phyloP scores from a whole-genome alignment of 305 asterid species.

The Solanum aculeatissimum region DNA sequence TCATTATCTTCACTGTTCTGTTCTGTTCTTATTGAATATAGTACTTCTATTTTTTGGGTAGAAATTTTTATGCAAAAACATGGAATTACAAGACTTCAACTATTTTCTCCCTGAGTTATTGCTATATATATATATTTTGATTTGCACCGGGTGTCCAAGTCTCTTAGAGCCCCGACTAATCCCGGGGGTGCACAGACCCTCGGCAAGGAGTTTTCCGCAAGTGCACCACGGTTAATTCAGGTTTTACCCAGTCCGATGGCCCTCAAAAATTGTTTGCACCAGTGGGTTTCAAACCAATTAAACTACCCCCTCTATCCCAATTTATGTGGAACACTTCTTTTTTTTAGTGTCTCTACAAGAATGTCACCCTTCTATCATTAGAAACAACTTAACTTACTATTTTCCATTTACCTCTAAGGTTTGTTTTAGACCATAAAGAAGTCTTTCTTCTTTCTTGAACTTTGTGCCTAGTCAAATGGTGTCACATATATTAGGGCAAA shows the following conservation, averaged over 20 bases:
- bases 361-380: not conserved
- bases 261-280: too few species aligned
- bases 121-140: too few species aligned
- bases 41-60: not conserved
- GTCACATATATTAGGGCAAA: not conserved
- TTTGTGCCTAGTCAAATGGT: not conserved
- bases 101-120: not conserved
- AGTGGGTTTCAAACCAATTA: too few species aligned
- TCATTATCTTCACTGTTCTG: not conserved
- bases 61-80: not conserved
- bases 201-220: too few species aligned
- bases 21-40: not conserved
- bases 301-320: not conserved
- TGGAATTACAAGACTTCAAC: not conserved
- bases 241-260: too few species aligned
- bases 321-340: not conserved
- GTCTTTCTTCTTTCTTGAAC: not conserved
- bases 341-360: not conserved
- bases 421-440: not conserved
- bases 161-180: too few species aligned
- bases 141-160: too few species aligned
- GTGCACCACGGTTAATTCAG: too few species aligned
- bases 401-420: not conserved
- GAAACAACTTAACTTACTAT: not conserved
- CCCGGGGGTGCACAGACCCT: too few species aligned